Conservation (phyloP, 1,284 basidiomycete species). For the Ceratobasidium sp. region DNA sequence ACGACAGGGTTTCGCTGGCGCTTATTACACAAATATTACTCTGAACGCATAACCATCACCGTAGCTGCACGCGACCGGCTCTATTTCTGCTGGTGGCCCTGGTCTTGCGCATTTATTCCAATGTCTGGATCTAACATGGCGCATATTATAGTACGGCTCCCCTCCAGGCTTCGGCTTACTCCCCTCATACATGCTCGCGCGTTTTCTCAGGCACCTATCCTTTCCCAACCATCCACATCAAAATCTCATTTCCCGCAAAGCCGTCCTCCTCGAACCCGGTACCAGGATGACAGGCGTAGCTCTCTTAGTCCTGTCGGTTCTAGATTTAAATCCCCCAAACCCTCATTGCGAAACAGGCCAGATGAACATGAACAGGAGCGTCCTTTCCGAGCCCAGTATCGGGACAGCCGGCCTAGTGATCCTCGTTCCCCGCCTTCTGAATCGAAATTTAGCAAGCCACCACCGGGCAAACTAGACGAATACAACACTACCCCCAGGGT, state of each 20-base stretch:
- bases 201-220: not conserved
- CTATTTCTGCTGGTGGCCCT: not conserved
- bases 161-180: not conserved
- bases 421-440: too few relatives aligned
- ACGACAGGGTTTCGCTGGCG: conserved; percentile 24
- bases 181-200: not conserved
- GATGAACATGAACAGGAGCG: too few relatives aligned
- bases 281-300: too few relatives aligned
- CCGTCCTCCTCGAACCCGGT: too few relatives aligned
- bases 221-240: not conserved
- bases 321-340: too few relatives aligned
- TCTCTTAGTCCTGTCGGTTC: too few relatives aligned
- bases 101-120: not conserved
- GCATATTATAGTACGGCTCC: not conserved
- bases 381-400: too few relatives aligned
- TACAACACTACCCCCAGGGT: not conserved
- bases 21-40: conserved; percentile 29
- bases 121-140: not conserved
- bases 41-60: not conserved
- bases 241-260: not conserved
- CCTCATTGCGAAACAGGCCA: too few relatives aligned
- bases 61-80: not conserved
- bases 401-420: too few relatives aligned
- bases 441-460: too few relatives aligned
- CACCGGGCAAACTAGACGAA: too few relatives aligned